Percentiles rank a stretch among this genome's conserved stretches.
Conservation (phyloP, 2,329 filamentous ascomycete genomes). For the Fusarium heterosporum region DNA sequence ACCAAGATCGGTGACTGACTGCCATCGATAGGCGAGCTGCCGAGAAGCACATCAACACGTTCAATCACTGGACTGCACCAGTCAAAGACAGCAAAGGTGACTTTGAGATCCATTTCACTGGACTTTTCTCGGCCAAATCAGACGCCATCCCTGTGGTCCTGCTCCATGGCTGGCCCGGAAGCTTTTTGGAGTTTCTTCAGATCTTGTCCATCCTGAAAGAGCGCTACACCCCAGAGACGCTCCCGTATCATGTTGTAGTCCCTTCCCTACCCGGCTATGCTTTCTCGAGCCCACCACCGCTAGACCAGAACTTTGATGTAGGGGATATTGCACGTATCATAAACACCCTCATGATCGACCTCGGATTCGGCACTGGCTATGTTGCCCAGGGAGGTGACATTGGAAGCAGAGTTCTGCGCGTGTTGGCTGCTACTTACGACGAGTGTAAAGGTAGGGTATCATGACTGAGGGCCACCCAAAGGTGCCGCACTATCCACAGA, state of each 20-base stretch:
- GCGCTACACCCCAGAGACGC: conserved; percentile 2
- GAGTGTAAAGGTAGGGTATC: conserved; percentile 3
- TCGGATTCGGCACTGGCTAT: conserved; percentile 13
- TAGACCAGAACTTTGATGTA: background rate
- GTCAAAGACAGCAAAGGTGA: background rate
- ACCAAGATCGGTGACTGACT: background rate
- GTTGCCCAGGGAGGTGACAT: conserved; percentile 10
- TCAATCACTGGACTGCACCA: background rate
- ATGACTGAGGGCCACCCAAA: rapidly evolving
- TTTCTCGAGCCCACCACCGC: background rate
- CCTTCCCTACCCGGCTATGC: background rate
- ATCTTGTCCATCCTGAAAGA: conserved; percentile 14
- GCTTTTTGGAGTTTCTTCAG: conserved; percentile 3
- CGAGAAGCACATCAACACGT: conserved; percentile 12
- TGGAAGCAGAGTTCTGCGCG: background rate
- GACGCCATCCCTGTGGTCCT: background rate
- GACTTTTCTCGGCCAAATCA: background rate
- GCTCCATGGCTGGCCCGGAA: conserved; percentile 17
- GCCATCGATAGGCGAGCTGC: background rate
- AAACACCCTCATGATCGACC: conserved; percentile 7
- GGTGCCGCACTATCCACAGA: too few relatives aligned
- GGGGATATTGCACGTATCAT: background rate
- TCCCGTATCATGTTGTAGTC: conserved; percentile 3
- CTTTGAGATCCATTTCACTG: conserved; percentile 1
- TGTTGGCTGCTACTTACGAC: background rate